These are phyloP conservation scores for Alnus rubra DNA, from an alignment of 306 rosid species.

Conservation along the genomic window DNA sequence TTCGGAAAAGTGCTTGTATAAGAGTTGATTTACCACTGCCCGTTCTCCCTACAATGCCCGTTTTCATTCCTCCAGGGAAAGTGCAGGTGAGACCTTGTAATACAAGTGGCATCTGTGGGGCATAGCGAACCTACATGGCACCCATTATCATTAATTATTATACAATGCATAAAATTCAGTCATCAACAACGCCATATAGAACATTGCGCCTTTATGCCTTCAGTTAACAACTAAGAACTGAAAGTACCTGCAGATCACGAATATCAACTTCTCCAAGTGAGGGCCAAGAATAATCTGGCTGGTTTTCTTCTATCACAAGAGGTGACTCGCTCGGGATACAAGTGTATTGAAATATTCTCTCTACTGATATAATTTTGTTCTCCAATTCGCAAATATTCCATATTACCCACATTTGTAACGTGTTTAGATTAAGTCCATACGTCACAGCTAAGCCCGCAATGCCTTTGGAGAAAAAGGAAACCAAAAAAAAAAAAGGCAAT, in stretches of 20 bases:
- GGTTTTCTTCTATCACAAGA: slow-evolving; percentile 53
- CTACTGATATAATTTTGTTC: slow-evolving; percentile 82
- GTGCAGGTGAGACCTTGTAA: slow-evolving; percentile 50
- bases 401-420: slow-evolving; percentile 62
- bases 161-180: slow-evolving; percentile 14
- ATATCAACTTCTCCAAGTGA: slow-evolving; percentile 64
- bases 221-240: background rate
- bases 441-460: slow-evolving; percentile 87
- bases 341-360: slow-evolving; percentile 75
- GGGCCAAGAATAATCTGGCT: slow-evolving; percentile 70
- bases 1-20: slow-evolving; percentile 48
- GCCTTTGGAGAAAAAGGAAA: slow-evolving; percentile 35
- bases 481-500: background rate
- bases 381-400: slow-evolving; percentile 75
- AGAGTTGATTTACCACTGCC: slow-evolving; percentile 69
- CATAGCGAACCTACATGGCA: slow-evolving; percentile 54
- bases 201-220: background rate
- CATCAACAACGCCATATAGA: background rate
- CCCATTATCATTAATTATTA: background rate
- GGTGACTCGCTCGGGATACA: slow-evolving; percentile 71
- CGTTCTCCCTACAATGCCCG: slow-evolving; percentile 56
- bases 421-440: slow-evolving; percentile 77
- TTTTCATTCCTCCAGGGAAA: slow-evolving; percentile 45
- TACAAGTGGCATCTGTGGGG: slow-evolving; percentile 51
- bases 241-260: slow-evolving; percentile 63